Evolutionary conservation across 129 eudicot genomes (phyloP), one percentile per base, ranked within the genome.

Genomic region (Flaveria sonorensis): DNA sequence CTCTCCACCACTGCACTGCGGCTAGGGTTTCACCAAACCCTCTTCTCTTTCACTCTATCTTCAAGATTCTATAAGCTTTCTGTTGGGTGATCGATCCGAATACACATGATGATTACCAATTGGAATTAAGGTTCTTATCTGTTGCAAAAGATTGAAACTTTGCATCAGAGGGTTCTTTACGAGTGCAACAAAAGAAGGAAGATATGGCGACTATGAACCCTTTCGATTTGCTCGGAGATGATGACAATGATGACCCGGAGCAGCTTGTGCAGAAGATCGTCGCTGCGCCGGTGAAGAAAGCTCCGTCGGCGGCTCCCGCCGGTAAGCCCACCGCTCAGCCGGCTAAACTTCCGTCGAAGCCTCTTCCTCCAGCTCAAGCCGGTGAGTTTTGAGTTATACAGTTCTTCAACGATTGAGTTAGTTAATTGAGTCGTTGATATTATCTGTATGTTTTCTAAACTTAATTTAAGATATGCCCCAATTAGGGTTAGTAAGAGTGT

Each of bases 201-300:
- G 21, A 87, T 61, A 95, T 95, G 99, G 91, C 99, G 48, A 85
- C 92, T 28, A 39, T 72, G 67, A 95, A 95, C 77, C 99, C 99
- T 9, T 95, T 95, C 53, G 99, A 95, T 86, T 88, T 95, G 92
- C 85, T 95, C 48, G 94, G 86, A 19, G 96, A 84, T 47, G 96
- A 87, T 76, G 99, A 93, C 55, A 79, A 82, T 70, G 99, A 89
- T 60, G 97, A 92, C 79, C 89, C 89, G 0, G 82, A 88, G 6
- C 85, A 66, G 87, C 88, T 95, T 66, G 60, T 92, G n/a, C 90
- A 87, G 48, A 90, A 87, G 84, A 80, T 78, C 12, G 82, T 76
- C 39, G 51, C 80, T 43, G 79, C 75, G 14, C 80, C 80, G 71
- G 64, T 80, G 16, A 85, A 83, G 77, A 87, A 87, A 80, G 46